These are phyloP conservation scores for grape (Vitis vinifera) DNA, from an alignment of 164 flowering plant species.

Conservation along the genomic window ASM3070453v1 NC_081805.1:9762001-9762500, in stretches of 20 bases:
- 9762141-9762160: conserved; percentile 13
- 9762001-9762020: conserved; percentile 61
- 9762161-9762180: conserved; percentile 16
- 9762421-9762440: too few relatives aligned
- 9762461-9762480: too few relatives aligned
- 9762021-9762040: conserved; percentile 55
- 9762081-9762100: conserved; percentile 59
- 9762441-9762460: too few relatives aligned
- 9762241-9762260: conserved; percentile 17
- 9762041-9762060: conserved; percentile 71
- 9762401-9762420: too few relatives aligned
- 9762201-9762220: conserved; percentile 1
- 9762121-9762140: conserved; percentile 27
- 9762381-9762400: not conserved
- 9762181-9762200: conserved; percentile 13
- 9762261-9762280: conserved; percentile 16
- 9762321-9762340: not conserved
- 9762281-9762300: conserved; percentile 21
- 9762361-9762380: conserved; percentile 13
- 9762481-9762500: too few relatives aligned
- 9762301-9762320: conserved; percentile 26
- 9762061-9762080: conserved; percentile 67
- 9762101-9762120: conserved; percentile 10
- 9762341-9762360: conserved; percentile 2
- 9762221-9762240: conserved; percentile 3